Evolutionary conservation across 176 grass and related monocot species (phyloP).

Genomic region (Zoysia pacifica): DNA sequence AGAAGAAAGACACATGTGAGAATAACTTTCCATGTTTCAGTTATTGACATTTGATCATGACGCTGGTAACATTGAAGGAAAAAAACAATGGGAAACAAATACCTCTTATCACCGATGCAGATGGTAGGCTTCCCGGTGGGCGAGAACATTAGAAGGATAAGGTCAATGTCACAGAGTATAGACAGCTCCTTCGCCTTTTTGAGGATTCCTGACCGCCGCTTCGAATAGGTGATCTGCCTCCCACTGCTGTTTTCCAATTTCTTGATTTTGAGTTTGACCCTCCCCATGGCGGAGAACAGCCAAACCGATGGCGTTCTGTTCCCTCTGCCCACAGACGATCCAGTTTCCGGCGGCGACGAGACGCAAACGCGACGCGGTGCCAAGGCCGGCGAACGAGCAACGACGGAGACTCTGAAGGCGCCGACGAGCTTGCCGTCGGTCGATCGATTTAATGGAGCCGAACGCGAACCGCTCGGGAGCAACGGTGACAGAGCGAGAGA

Average conservation of each 20-base stretch:
- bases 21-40: neutral
- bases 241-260: constrained; percentile 61
- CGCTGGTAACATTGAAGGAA: neutral
- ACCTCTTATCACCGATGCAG: constrained; percentile 53
- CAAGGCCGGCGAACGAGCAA: too few species aligned
- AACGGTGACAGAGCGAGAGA: too few species aligned
- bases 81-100: neutral
- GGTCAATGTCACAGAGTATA: constrained; percentile 73
- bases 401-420: neutral
- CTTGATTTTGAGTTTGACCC: constrained; percentile 85
- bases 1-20: neutral
- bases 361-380: too few species aligned
- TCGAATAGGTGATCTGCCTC: constrained; percentile 68
- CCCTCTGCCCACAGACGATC: neutral
- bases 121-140: constrained; percentile 59
- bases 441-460: neutral
- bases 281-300: constrained; percentile 49
- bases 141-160: constrained; percentile 76
- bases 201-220: constrained; percentile 61
- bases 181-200: constrained; percentile 81
- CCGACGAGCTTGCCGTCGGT: neutral
- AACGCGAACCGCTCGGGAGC: too few species aligned
- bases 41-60: neutral
- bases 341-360: neutral
- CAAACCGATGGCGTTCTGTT: neutral